Conservation (phyloP, 306 rosid species). For the Abrus precatorius region DNA sequence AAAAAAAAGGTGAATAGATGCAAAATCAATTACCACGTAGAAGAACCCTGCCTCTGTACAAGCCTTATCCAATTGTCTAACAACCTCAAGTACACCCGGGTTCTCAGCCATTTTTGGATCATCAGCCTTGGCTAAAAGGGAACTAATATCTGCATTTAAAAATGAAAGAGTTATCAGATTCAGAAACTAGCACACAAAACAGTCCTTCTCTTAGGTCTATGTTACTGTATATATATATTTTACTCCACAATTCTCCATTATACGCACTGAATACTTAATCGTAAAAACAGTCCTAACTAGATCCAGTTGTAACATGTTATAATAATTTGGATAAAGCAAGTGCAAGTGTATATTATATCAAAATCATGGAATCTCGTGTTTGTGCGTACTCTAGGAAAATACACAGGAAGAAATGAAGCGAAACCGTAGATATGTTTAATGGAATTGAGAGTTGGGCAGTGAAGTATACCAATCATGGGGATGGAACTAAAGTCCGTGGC, state of each 20-base stretch:
- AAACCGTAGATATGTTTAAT: neutral
- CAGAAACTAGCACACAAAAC: slow-evolving; percentile 13
- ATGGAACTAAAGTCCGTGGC: slow-evolving; percentile 78
- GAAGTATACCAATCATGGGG: slow-evolving; percentile 77
- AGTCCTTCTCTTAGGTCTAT: neutral
- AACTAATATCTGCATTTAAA: slow-evolving; percentile 68
- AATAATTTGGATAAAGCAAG: neutral
- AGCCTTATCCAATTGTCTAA: slow-evolving; percentile 80
- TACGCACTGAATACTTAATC: neutral
- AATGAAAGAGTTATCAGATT: neutral
- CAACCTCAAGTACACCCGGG: slow-evolving; percentile 69
- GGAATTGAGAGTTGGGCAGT: neutral
- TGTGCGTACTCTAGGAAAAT: neutral
- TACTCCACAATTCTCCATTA: neutral
- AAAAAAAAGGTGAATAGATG: slow-evolving; percentile 5
- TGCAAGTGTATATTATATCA: neutral
- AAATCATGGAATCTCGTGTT: neutral
- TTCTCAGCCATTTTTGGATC: slow-evolving; percentile 76
- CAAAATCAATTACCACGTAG: slow-evolving; percentile 77
- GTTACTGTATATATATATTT: neutral
- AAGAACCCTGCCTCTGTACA: slow-evolving; percentile 91
- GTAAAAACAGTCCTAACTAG: neutral
- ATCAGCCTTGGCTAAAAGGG: slow-evolving; percentile 75
- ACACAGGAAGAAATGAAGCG: neutral
- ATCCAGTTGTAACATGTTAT: neutral